Base-by-base conservation (phyloP, 2,329 filamentous ascomycete species). In the Nannizziopsis arthrosporioides region DNA sequence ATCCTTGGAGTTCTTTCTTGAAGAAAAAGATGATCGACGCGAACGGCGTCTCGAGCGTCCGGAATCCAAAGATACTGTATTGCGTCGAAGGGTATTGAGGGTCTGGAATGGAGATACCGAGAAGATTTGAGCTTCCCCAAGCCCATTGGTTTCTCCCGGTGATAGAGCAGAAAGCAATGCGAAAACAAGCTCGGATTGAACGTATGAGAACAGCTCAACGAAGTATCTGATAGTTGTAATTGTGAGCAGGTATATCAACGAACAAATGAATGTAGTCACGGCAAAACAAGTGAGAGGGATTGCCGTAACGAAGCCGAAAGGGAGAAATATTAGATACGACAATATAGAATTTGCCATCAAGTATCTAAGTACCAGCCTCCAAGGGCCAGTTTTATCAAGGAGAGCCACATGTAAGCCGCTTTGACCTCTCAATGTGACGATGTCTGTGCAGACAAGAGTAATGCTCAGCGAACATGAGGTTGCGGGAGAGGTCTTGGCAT, bases 201-300 rank as follows among this genome's bases (percentile, higher is more conserved):
- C 40, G 14, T 34, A 39, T 7, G 38, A 39, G 14, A 49, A 5
- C 10, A n/a, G 9, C 19, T 44, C 6, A 15, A 32, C 22, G 7
- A 39, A 34, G 40, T n/a, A 39, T 12, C 8, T 12, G 12, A 44
- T n/a, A 3, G 40, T 7, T 8, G 22, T 1, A 35, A 15, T 12
- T 12, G 41, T 39, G 19, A 31, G 15, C 5, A 40, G 30, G 17
- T 42, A 49, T 40, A 44, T 9, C 15, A 9, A 11, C 8, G 35
- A 31, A 27, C 35, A 49, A 14, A 19, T 12, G 18, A 44, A 22
- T 11, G 35, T 34, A 35, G 19, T 34, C 14, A 19, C 6, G 18
- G 34, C 14, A 9, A 42, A 19, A 12, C 41, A 11, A 42, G 42
- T 14, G 32, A 36, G 8, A 5, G 48, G 48, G 19, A 50, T 35